Evolutionary conservation across 352 stramenopile genomes (phyloP).

Genomic region (Phytophthora agathidicida): DNA sequence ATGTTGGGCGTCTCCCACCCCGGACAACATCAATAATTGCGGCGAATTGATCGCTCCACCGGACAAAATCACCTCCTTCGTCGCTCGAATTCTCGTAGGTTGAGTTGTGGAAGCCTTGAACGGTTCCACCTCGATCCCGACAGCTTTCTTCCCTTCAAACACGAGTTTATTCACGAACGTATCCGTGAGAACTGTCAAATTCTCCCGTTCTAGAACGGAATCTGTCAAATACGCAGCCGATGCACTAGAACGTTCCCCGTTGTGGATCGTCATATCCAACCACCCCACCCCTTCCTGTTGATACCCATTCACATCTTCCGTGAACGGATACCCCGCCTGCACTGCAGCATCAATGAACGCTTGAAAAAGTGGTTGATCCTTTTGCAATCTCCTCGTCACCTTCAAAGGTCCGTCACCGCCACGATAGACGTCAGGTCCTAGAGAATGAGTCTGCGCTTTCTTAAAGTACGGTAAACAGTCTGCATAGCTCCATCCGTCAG

Average conservation of each 20-base stretch:
- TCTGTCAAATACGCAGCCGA: slow-evolving; percentile 69
- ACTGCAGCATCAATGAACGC: slow-evolving; percentile 83
- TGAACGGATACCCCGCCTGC: slow-evolving; percentile 82
- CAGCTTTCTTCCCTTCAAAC: slow-evolving; percentile 71
- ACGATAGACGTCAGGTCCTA: slow-evolving; percentile 72
- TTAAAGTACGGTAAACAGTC: slow-evolving; percentile 88
- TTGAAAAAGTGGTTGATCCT: slow-evolving; percentile 77
- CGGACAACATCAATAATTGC: slow-evolving; percentile 82
- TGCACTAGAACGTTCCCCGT: slow-evolving; percentile 71
- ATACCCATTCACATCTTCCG: slow-evolving; percentile 86
- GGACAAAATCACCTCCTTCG: slow-evolving; percentile 86
- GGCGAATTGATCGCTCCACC: slow-evolving; percentile 87
- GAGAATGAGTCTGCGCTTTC: slow-evolving; percentile 72
- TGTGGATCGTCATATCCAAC: slow-evolving; percentile 85
- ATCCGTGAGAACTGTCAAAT: slow-evolving; percentile 75
- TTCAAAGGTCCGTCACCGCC: slow-evolving; percentile 74
- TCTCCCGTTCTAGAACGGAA: slow-evolving; percentile 43
- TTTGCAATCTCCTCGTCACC: slow-evolving; percentile 61
- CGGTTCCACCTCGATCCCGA: slow-evolving; percentile 69
- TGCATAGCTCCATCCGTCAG: slow-evolving; percentile 76
- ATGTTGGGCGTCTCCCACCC: slow-evolving; percentile 70
- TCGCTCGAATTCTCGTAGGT: slow-evolving; percentile 42
- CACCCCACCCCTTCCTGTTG: slow-evolving; percentile 88
- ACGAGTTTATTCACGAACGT: slow-evolving; percentile 84
- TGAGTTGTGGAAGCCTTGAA: slow-evolving; percentile 39